These are phyloP conservation scores for Teratosphaeria pseudoeucalypti DNA, from an alignment of 2,329 filamentous ascomycete species.

Conservation along the genomic window DNA sequence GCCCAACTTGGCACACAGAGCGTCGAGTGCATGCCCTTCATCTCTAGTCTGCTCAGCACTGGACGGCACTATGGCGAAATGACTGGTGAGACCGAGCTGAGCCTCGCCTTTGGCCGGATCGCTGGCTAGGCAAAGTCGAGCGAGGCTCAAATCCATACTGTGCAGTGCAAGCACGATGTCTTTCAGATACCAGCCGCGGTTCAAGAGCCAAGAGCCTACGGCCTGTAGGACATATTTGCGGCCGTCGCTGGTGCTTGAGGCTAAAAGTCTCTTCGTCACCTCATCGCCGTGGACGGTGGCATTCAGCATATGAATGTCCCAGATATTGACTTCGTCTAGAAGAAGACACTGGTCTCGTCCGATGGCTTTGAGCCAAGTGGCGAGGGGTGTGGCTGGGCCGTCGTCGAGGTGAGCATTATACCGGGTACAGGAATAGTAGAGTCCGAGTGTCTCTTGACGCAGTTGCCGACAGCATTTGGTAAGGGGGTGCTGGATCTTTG, in stretches of 20 bases:
- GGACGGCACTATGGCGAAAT: constrained; percentile 3
- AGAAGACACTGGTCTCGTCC: constrained; percentile 7
- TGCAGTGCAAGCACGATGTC: constrained; percentile 11
- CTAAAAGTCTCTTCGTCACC: constrained; percentile 2
- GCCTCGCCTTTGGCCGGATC: neutral
- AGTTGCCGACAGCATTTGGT: constrained; percentile 14
- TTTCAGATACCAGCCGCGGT: constrained; percentile 11
- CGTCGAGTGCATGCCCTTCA: neutral
- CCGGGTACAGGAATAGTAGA: constrained; percentile 12
- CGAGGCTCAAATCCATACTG: constrained; percentile 8
- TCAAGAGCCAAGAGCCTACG: constrained; percentile 8
- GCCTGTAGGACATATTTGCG: constrained; percentile 9
- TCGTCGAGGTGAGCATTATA: constrained; percentile 21
- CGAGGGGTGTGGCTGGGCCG: constrained; percentile 13
- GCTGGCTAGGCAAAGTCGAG: constrained; percentile 4
- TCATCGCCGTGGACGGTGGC: constrained; percentile 12
- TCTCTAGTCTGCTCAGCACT: neutral
- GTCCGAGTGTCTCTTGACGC: constrained; percentile 11
- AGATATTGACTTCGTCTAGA: constrained; percentile 12
- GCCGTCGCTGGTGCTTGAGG: neutral
- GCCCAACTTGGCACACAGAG: neutral
- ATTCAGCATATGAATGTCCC: constrained; percentile 19
- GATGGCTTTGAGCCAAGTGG: constrained; percentile 10
- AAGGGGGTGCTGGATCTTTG: constrained; percentile 9
- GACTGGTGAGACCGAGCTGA: neutral